phyloP scores from a whole-genome alignment of 2,329 filamentous ascomycete genomes.

The Beauveria caledonica region DNA sequence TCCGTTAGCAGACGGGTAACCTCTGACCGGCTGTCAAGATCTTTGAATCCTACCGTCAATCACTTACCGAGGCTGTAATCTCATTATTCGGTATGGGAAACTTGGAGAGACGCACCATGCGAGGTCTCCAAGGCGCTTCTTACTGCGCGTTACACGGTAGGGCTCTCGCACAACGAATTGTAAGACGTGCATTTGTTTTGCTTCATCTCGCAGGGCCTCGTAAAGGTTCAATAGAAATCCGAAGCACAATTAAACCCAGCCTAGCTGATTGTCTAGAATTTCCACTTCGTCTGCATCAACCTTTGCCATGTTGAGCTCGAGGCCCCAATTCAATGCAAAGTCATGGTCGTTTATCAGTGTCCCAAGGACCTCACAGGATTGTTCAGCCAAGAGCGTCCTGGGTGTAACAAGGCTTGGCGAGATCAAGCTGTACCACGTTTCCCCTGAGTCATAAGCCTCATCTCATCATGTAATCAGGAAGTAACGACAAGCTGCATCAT shows the following conservation, averaged over 20 bases:
- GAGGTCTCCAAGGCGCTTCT: neutral
- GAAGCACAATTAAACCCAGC: neutral
- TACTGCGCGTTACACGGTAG: neutral
- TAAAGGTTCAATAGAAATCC: neutral
- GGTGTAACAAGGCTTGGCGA: too few species aligned
- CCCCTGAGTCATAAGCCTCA: neutral
- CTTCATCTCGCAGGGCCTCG: neutral
- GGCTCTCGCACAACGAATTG: neutral
- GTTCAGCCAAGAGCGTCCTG: neutral
- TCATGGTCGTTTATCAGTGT: neutral
- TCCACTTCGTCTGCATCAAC: neutral
- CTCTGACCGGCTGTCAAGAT: neutral
- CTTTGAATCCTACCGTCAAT: neutral
- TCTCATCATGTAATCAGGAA: neutral
- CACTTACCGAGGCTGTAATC: neutral
- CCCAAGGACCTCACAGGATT: neutral
- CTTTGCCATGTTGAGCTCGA: too few species aligned
- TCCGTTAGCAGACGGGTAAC: neutral
- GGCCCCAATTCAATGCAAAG: neutral
- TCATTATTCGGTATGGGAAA: neutral
- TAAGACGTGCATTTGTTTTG: neutral
- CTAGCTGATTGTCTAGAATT: neutral
- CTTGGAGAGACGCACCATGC: neutral
- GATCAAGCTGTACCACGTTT: too few species aligned
- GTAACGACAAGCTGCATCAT: neutral